phyloP scores from a whole-genome alignment of 1,284 basidiomycete species.

The Ceratorhiza oryzae-sativae region DNA sequence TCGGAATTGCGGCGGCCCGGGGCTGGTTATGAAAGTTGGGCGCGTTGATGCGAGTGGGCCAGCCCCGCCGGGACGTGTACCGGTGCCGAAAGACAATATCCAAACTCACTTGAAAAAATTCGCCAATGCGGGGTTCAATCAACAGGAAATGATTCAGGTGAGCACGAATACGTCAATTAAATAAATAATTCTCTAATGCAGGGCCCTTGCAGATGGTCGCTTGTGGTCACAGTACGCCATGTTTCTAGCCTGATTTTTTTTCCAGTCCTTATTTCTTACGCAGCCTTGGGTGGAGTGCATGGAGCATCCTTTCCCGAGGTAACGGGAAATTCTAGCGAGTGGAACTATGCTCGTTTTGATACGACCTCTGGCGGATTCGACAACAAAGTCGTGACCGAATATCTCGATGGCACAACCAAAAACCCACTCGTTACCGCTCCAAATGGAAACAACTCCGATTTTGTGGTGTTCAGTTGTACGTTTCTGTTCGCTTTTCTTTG shows the following conservation, averaged over 20 bases:
- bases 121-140: not conserved
- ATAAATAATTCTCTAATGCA: not conserved
- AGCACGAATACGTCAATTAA: no score
- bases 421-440: not conserved
- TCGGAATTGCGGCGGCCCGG: not conserved
- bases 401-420: not conserved
- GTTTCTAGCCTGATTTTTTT: not conserved
- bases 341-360: not conserved
- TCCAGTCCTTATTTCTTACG: not conserved
- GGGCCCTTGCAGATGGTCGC: not conserved
- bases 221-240: not conserved
- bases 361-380: not conserved
- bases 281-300: not conserved
- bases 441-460: slow-evolving; percentile 1
- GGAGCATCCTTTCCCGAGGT: not conserved
- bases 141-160: not conserved
- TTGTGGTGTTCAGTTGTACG: not conserved
- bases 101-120: not conserved
- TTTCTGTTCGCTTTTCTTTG: no score
- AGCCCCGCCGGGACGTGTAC: not conserved
- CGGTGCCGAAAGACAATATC: not conserved
- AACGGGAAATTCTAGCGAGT: not conserved
- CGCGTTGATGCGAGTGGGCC: not conserved
- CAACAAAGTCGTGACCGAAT: not conserved
- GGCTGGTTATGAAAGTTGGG: not conserved